Percentiles rank a stretch among this genome's conserved stretches.
Evolutionary conservation across 176 grass and related monocot species (phyloP).

Genomic region (Oryza glumipatula): DNA sequence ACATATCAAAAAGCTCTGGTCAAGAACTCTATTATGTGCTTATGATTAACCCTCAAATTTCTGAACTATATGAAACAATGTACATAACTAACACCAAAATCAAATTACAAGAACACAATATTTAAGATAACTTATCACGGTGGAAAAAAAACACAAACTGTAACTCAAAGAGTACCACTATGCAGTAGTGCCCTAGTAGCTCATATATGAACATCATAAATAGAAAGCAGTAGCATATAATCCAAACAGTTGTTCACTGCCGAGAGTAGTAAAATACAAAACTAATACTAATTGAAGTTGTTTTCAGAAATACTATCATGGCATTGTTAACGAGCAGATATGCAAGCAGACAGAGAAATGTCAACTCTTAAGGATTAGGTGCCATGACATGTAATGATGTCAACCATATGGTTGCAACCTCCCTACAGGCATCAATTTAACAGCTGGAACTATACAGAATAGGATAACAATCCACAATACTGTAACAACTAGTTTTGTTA

Average conservation of each 20-base stretch:
- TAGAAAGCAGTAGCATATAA: not conserved
- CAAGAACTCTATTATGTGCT: not conserved
- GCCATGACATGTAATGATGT: not conserved
- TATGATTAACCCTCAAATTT: not conserved
- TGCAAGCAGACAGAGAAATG: not conserved
- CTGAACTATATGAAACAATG: not conserved
- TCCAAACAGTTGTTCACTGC: not conserved
- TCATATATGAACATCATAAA: not conserved
- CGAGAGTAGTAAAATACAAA: not conserved
- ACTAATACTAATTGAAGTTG: not conserved
- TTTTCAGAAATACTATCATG: not conserved
- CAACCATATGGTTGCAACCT: not conserved
- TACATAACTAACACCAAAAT: not conserved
- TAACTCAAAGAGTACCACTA: not conserved
- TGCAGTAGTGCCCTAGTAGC: not conserved
- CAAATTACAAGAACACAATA: not conserved
- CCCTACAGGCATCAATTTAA: not conserved
- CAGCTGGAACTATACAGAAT: not conserved
- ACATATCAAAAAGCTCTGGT: not conserved
- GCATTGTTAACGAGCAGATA: not conserved
- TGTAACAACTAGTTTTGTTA: no score
- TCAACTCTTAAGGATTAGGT: conserved; percentile 7
- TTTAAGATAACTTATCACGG: not conserved
- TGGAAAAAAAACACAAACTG: not conserved
- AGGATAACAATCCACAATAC: not conserved